Conservation (phyloP, 305 asterid species). For the Solanum hybrid region DNA sequence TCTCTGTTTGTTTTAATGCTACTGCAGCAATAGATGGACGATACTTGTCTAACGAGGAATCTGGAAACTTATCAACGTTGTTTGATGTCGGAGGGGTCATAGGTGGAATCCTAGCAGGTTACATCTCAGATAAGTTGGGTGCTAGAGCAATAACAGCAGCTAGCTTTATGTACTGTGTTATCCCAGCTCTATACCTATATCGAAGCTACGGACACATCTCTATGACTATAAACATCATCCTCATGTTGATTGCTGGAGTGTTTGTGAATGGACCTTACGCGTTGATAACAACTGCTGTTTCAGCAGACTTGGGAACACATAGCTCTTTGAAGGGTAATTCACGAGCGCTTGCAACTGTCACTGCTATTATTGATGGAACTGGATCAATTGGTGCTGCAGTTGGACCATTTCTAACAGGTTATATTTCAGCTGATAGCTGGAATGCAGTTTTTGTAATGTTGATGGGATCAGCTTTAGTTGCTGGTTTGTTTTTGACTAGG, state of each 20-base stretch:
- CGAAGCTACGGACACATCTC: conserved; percentile 76
- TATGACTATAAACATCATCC: conserved; percentile 47
- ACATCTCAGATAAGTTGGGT: conserved; percentile 65
- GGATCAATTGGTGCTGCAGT: conserved; percentile 94
- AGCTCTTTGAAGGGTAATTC: conserved; percentile 73
- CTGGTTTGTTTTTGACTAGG: conserved; percentile 75
- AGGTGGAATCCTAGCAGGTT: conserved; percentile 89
- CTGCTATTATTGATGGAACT: conserved; percentile 92
- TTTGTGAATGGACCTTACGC: conserved; percentile 95
- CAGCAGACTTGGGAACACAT: conserved; percentile 92
- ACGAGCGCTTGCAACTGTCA: conserved; percentile 82
- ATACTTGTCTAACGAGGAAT: conserved; percentile 61
- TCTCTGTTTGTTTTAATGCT: background rate
- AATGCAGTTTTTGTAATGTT: conserved; percentile 78
- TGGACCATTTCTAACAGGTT: conserved; percentile 86
- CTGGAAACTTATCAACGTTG: conserved; percentile 78
- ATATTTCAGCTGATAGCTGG: conserved; percentile 83
- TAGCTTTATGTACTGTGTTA: conserved; percentile 84
- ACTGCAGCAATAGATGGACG: conserved; percentile 68
- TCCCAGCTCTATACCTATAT: conserved; percentile 78
- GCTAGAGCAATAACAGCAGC: conserved; percentile 94
- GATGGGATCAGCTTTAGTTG: conserved; percentile 70
- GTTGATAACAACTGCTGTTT: conserved; percentile 87
- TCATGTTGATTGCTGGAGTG: conserved; percentile 77
- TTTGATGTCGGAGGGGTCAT: conserved; percentile 91